Base-by-base conservation (phyloP, 108 stramenopile species). In the Nitzschia inconspicua region DNA sequence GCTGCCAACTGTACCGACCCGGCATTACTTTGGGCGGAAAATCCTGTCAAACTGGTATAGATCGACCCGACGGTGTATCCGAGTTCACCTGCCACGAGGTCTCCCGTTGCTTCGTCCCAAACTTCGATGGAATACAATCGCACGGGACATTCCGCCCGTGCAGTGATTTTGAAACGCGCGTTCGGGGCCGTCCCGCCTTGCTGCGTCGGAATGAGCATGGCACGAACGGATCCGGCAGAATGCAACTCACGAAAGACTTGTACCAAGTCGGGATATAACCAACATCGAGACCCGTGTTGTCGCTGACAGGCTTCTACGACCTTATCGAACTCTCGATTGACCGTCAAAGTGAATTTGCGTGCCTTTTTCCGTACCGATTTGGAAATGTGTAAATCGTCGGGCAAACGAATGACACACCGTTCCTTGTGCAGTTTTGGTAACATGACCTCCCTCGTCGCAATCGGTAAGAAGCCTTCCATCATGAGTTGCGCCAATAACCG, bases 391-490 rank as follows among this genome's bases (percentile, higher is more conserved):
- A 92, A 54, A 10, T 63, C 55, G 26, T 70, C 46, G 2, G 61
- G 63, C 7, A 82, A 34, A 0, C 62, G 57, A 43, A 95, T 70
- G 3, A 85, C 83, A 57, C 84, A 91, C 34, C 93, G 76, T 26
- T 84, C 49, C 18, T 71, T 35, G 66, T 95, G 93, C 56, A 95
- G 56, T 46, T 95, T 95, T 35, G 93, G 93, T 36, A 91, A 44
- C 31, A 95, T 47, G 7, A 79, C 51, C 23, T 60, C 54, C 28
- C 54, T 55, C 8, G 74, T 80, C 14, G 88, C 94, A 35, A 95
- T 92, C 14, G 94, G 90, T 26, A 95, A 75, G 60, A 92, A 95
- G 5, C 94, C 94, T 60, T 86, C 83, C 8, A 69, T 47, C 85
- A 91, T 91, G 14, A 92, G 76, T 60, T 84, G 80, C n/a, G 73